Base-by-base conservation (phyloP, 2,329 filamentous ascomycete species). In the Xylariales sp. region DNA sequence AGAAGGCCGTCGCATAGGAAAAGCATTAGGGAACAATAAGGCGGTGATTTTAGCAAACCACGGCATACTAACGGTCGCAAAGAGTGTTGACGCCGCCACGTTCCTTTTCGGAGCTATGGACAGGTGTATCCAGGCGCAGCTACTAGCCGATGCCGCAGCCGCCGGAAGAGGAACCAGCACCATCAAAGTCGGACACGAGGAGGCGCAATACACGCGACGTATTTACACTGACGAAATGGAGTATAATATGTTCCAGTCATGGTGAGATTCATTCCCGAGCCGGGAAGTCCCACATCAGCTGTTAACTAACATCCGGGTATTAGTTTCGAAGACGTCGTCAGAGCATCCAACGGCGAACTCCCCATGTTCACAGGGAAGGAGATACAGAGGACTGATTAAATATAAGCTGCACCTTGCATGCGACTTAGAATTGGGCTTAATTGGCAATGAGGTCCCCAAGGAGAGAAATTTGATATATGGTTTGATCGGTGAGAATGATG, bases 91-190 rank as follows among this genome's bases (percentile, higher is more conserved):
- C 9, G 45, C 45, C 45, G 45, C 45, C n/a, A 23, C n/a, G 10
- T 48, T 48, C n/a, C 45, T 48, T 1, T 48, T 48, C 23, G 45
- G 45, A 16, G 45, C 45, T 48, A 18, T 48, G 45, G 45, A 48
- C 7, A 48, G 45, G 7, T 48, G 45, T 9, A 48, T 48, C 16
- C 45, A 48, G 45, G 45, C 45, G 5, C 45, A 48, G 45, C 23
- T 48, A 48, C 45, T 48, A 18, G 45, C 45, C 3, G 45, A 48
- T 23, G 45, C 45, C 9, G 45, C 45, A 23, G 45, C 45, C 3
- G 45, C 45, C n/a, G 45, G 45, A 48, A 48, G 45, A 48, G 45
- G 45, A 48, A 48, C 45, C n/a, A 48, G n/a, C n/a, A 48, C 45
- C 3, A 18, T 48, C n/a, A 48, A 48, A 14, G 45, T 48, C 23